Evolutionary conservation across 1,284 basidiomycete species (phyloP).

Genomic region (Naganishia liquefaciens): DNA sequence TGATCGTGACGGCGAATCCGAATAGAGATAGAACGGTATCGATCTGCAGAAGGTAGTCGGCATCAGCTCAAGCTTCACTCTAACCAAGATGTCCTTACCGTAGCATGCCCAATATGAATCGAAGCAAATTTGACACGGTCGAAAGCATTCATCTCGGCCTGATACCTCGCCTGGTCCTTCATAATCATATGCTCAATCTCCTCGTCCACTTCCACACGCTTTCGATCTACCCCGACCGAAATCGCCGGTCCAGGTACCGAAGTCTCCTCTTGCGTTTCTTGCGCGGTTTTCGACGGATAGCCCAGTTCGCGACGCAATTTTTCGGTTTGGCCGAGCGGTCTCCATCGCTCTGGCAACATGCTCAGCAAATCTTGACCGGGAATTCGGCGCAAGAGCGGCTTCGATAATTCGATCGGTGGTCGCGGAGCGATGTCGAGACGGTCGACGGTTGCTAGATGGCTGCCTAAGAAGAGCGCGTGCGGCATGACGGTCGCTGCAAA

Average conservation of each 20-base stretch:
- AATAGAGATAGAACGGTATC: constrained; percentile 60
- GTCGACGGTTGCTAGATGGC: constrained; percentile 78
- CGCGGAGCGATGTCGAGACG: constrained; percentile 53
- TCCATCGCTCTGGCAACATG: constrained; percentile 3
- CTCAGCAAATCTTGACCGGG: constrained; percentile 5
- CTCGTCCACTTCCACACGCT: not conserved
- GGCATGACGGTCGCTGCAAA: constrained; percentile 76
- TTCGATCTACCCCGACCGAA: not conserved
- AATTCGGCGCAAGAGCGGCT: constrained; percentile 31
- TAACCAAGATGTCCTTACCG: constrained; percentile 51
- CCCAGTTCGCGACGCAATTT: constrained; percentile 1
- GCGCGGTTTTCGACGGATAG: not conserved
- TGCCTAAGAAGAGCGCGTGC: constrained; percentile 86
- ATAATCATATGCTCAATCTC: constrained; percentile 24
- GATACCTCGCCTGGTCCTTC: constrained; percentile 50
- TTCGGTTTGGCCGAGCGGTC: not conserved
- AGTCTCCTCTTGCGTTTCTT: not conserved
- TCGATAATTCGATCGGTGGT: constrained; percentile 5
- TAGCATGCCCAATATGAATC: constrained; percentile 75
- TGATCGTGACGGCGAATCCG: constrained; percentile 82
- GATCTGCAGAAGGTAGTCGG: constrained; percentile 36
- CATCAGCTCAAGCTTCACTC: too few relatives aligned
- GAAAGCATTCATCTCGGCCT: constrained; percentile 62
- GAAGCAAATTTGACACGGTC: constrained; percentile 68
- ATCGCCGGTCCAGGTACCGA: not conserved